Conservation (phyloP, 75 land plant genomes). For the Pinus tabuliformis region DNA sequence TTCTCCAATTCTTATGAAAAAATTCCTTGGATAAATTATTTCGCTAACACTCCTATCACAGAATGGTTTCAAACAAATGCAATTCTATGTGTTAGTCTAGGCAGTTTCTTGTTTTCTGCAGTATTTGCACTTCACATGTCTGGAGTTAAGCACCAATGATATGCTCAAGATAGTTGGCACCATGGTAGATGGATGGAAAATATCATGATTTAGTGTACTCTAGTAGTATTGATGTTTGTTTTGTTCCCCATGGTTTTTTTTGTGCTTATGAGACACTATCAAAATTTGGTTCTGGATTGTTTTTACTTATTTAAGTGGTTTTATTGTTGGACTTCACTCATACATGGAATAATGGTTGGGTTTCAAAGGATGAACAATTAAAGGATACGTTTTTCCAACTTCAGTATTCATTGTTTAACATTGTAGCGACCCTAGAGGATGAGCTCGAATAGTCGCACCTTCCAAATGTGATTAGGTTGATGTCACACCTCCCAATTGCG, state of each 20-base stretch:
- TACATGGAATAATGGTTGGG: slow-evolving; percentile 96
- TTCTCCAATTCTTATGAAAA: slow-evolving; percentile 63
- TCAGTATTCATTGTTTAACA: slow-evolving; percentile 92
- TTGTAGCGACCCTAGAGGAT: background rate
- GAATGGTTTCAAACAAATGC: slow-evolving; percentile 84
- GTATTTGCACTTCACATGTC: slow-evolving; percentile 82
- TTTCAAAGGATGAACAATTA: slow-evolving; percentile 77
- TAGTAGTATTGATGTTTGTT: no score
- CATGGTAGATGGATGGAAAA: no score
- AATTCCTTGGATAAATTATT: slow-evolving; percentile 81
- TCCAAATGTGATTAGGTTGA: no score
- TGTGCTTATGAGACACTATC: no score
- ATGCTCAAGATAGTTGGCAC: no score
- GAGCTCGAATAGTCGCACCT: no score
- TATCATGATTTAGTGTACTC: no score
- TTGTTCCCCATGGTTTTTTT: no score
- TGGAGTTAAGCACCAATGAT: no score
- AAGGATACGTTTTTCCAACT: slow-evolving; percentile 88
- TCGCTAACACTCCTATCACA: slow-evolving; percentile 47
- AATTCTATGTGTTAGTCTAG: slow-evolving; percentile 89
- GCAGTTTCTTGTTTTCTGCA: slow-evolving; percentile 82
- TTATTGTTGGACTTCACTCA: slow-evolving; percentile 81
- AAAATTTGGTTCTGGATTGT: slow-evolving; percentile 87
- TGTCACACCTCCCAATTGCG: no score
- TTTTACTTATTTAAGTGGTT: slow-evolving; percentile 84